Evolutionary conservation across 345 rosid genomes (phyloP), one percentile per base, ranked within the genome.

Genomic region (Lagerstroemia speciosa): DNA sequence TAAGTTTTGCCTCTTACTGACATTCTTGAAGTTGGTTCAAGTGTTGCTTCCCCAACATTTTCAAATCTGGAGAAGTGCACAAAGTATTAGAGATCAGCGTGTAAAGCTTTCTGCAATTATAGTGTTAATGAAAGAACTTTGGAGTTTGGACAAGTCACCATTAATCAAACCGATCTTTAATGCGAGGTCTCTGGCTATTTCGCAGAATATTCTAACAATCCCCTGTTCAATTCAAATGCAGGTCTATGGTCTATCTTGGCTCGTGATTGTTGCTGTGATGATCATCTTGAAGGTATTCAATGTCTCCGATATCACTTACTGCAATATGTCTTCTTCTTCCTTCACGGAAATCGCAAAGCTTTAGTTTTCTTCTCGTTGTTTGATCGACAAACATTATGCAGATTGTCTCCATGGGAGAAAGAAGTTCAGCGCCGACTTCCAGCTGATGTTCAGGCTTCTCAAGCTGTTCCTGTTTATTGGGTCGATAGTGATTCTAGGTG

Each of bases 391-490:
- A n/a, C 34, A 38, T 8, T 3, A 60, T 75, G 82, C 89, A 89
- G 95, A 88, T 91, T 30, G 93, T 91, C 8, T 91, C 97, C 32
- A 84, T 88, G 96, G 99, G 99, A 84, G 96, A 78, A 94, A 86
- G 88, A 94, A 84, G 73, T 91, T 91, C 77, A 88, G 97, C 48
- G 99, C 96, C 6, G 99, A 94, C 78, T 94, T 91, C 74, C 99
- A 94, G 79, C 86, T 94, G 29, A 80, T 91, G 93, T 94, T 94
- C 86, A 85, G 99, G 78, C 89, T 94, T 24, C 81, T 91, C 38
- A 94, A 91, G 76, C 65, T 94, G 66, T 76, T 88, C 69, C 84
- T 91, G 38, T 91, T 91, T 69, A 71, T 86, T 3, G 99, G 96
- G 17, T 82, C 46, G 16, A 58, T 85, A 57, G 88, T 82, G 62